Conservation (phyloP, 352 stramenopile species). For the Phytopythium litorale region DNA sequence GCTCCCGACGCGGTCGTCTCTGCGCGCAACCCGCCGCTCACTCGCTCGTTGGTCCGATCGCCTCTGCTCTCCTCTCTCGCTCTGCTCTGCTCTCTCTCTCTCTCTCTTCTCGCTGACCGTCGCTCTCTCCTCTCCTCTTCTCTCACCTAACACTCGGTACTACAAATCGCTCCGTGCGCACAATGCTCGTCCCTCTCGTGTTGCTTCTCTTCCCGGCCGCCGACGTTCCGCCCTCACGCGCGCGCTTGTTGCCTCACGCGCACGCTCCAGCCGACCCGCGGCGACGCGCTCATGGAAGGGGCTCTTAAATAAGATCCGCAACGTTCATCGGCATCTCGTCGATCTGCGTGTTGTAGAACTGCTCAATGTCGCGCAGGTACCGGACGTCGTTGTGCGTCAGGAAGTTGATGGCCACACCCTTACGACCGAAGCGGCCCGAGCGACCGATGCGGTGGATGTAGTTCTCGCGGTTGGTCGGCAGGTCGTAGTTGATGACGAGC, state of each 20-base stretch:
- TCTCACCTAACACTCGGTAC: slow-evolving; percentile 28
- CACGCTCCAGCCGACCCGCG: slow-evolving; percentile 6
- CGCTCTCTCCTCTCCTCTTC: slow-evolving; percentile 19
- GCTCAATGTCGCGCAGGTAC: slow-evolving; percentile 99
- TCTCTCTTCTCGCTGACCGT: slow-evolving; percentile 17
- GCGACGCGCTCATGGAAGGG: slow-evolving; percentile 17
- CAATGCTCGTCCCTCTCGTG: slow-evolving; percentile 28
- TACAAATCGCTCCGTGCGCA: slow-evolving; percentile 26
- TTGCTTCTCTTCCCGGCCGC: slow-evolving; percentile 11
- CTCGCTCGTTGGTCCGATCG: slow-evolving; percentile 9
- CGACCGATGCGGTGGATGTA: slow-evolving; percentile 99
- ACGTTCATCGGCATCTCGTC: slow-evolving; percentile 99
- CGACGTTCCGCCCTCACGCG: not conserved
- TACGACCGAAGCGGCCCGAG: slow-evolving; percentile 99
- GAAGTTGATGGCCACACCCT: slow-evolving; percentile 99
- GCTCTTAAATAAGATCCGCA: slow-evolving; percentile 97
- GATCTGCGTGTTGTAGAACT: slow-evolving; percentile 99
- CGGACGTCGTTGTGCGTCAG: slow-evolving; percentile 97
- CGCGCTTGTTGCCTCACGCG: slow-evolving; percentile 4
- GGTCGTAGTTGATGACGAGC: slow-evolving; percentile 99
- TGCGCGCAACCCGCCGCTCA: slow-evolving; percentile 12
- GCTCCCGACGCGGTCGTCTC: not conserved
- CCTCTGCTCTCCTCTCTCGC: slow-evolving; percentile 6
- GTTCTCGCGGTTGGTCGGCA: slow-evolving; percentile 99
- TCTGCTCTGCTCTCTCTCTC: slow-evolving; percentile 10